Conservation (phyloP, 148 eudicot species). For the Rhododendron kiyosumense region DNA sequence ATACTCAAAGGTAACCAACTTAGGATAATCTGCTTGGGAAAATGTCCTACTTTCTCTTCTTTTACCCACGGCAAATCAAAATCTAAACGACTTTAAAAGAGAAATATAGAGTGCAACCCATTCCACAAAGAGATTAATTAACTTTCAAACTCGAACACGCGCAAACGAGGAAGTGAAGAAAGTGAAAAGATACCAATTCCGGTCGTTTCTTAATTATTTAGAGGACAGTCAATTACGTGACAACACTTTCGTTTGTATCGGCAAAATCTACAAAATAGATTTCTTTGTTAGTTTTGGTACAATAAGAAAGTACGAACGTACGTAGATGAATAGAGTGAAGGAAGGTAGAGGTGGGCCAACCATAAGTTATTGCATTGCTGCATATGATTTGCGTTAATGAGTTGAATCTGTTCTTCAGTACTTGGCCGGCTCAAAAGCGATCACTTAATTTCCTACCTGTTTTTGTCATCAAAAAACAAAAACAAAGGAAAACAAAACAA, state of each 20-base stretch:
- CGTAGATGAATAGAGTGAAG: not conserved
- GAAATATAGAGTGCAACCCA: not conserved
- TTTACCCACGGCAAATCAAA: not conserved
- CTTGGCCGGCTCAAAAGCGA: not conserved
- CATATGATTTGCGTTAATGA: constrained; percentile 7
- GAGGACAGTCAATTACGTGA: not conserved
- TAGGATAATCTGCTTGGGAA: not conserved
- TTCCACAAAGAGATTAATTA: not conserved
- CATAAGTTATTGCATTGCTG: not conserved
- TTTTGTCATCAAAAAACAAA: not conserved
- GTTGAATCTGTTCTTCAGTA: not conserved
- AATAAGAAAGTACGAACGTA: not conserved
- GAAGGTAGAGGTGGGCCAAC: not conserved
- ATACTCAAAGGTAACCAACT: not conserved
- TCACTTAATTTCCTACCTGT: not conserved
- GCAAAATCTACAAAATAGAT: too few species aligned
- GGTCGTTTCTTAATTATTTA: not conserved
- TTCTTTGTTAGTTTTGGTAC: not conserved
- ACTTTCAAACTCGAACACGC: not conserved
- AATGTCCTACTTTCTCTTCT: not conserved
- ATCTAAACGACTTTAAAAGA: not conserved
- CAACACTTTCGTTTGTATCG: not conserved
- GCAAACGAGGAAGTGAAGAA: not conserved
- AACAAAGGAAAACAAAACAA: too few species aligned
- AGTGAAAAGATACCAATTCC: not conserved